Evolutionary conservation across 2,329 filamentous ascomycete species (phyloP), one percentile per base, ranked within the genome.

Genomic region (Penicillium sp.): DNA sequence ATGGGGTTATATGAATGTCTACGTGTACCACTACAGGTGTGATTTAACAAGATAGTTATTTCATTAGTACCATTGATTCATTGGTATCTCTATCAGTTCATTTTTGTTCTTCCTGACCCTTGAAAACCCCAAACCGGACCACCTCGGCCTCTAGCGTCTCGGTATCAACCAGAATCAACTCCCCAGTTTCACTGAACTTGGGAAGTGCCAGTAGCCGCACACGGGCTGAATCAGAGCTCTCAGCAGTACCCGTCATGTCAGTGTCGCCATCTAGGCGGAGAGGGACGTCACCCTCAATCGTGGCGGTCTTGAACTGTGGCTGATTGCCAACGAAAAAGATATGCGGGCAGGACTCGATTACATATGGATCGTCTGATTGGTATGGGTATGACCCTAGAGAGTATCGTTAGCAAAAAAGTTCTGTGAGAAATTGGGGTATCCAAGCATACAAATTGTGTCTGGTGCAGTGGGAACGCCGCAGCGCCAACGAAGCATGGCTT

Each of bases 401-500:
- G 2, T 8, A 38, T 55, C 32, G 44, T 70, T 55, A 65, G 58
- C 46, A 52, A 43, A 13, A 14, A 8, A n/a, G n/a, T 29, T 16
- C 22, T 22, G 1, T 13, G 11, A 5, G 10, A 35, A 53, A 26
- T 7, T n/a, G 13, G 40, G 14, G 40, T 22, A 13, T n/a, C 43
- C 37, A 26, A 55, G 79, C 89, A 80, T 81, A 93, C 92, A 96
- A 42, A 99, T 72, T 0, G 95, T 99, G 74, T 99, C 95, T 0
- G 95, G 94, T 1, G 94, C 94, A 0, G 94, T 99, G 1, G 94
- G 94, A 5, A 94, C 94, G 62, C 86, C 86, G 69, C 91, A 90
- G 59, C 94, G 84, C 94, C 94, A 99, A 57, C 92, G 83, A 63
- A 96, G 86, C 85, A 96, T 94, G 55, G 88, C 87, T 74, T 97